phyloP scores from a whole-genome alignment of 1,284 basidiomycete genomes.

The Cryptococcus sp. region DNA sequence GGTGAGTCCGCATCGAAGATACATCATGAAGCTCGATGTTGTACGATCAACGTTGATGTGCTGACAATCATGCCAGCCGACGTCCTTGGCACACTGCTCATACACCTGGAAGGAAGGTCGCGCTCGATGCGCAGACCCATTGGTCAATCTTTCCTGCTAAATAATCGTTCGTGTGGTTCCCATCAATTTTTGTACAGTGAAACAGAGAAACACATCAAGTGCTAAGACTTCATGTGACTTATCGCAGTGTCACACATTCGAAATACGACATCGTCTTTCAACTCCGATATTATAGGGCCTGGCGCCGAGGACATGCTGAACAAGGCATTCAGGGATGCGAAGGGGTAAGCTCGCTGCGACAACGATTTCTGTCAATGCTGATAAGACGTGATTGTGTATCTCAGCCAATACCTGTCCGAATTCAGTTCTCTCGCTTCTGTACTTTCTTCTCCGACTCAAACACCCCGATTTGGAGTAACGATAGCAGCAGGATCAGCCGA shows the following conservation, averaged over 20 bases:
- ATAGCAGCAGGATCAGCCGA: constrained; percentile 29
- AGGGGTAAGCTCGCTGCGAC: constrained; percentile 23
- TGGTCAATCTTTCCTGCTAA: constrained; percentile 46
- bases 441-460: constrained; percentile 32
- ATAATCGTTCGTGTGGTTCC: constrained; percentile 44
- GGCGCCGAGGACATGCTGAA: constrained; percentile 52
- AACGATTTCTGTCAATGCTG: neutral
- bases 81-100: constrained; percentile 47
- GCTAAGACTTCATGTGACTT: neutral
- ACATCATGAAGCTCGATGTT: no score
- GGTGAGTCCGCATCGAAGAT: constrained; percentile 22
- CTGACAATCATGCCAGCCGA: constrained; percentile 32
- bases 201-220: neutral
- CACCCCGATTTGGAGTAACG: constrained; percentile 35
- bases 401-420: constrained; percentile 43
- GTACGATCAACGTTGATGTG: neutral
- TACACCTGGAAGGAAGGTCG: constrained; percentile 37
- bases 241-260: constrained; percentile 50
- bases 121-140: constrained; percentile 41
- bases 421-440: constrained; percentile 37
- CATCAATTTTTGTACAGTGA: neutral
- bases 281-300: constrained; percentile 49
- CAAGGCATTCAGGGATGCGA: constrained; percentile 48
- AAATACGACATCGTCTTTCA: constrained; percentile 44
- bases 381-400: neutral